phyloP scores from a whole-genome alignment of 306 rosid genomes.

The Fagus crenata region DNA sequence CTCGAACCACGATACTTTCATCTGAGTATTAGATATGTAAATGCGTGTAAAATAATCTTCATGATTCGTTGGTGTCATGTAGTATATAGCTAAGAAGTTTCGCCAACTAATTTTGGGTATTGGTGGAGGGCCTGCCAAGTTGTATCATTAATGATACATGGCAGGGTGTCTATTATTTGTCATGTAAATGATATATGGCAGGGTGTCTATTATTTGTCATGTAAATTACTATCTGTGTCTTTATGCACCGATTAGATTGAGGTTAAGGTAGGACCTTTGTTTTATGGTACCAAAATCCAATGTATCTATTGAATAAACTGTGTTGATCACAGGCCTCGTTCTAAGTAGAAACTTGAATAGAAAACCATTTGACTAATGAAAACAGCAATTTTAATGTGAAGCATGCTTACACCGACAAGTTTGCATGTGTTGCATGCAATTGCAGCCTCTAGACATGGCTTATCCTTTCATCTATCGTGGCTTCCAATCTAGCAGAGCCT shows the following conservation, averaged over 20 bases:
- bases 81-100: slow-evolving; percentile 19
- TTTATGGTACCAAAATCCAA: slow-evolving; percentile 34
- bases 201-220: slow-evolving; percentile 19
- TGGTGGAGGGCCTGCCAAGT: slow-evolving; percentile 22
- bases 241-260: slow-evolving; percentile 20
- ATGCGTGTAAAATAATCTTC: neutral
- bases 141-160: slow-evolving; percentile 42
- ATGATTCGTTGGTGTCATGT: neutral
- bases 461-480: too few relatives aligned
- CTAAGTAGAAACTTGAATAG: slow-evolving; percentile 2
- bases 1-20: slow-evolving; percentile 7
- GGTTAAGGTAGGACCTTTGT: slow-evolving; percentile 23
- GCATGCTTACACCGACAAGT: too few relatives aligned
- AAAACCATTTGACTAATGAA: neutral
- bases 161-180: slow-evolving; percentile 9
- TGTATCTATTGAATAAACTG: slow-evolving; percentile 20
- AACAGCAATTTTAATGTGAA: neutral
- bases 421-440: too few relatives aligned
- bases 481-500: too few relatives aligned
- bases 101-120: slow-evolving; percentile 27
- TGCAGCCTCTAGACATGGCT: too few relatives aligned
- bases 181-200: slow-evolving; percentile 33
- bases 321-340: slow-evolving; percentile 22
- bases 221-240: slow-evolving; percentile 20
- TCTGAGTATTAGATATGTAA: slow-evolving; percentile 14